These are phyloP conservation scores for Yamadazyma triangularis DNA, from an alignment of 1,139 yeast genomes.

Conservation along the genomic window DNA sequence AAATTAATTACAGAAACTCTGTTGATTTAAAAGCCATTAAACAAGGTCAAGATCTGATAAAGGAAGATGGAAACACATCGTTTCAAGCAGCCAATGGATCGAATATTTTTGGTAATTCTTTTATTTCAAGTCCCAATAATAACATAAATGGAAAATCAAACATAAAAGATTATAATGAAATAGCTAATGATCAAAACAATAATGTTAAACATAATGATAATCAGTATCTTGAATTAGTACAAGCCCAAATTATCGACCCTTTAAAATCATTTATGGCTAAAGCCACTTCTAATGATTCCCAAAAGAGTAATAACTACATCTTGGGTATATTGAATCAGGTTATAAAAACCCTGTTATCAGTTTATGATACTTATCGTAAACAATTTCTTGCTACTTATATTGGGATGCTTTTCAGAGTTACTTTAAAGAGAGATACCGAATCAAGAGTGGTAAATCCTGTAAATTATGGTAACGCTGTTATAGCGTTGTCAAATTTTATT, in stretches of 20 bases:
- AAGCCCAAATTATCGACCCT: slow-evolving; percentile 5
- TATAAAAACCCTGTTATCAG: slow-evolving; percentile 4
- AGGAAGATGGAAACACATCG: slow-evolving; percentile 11
- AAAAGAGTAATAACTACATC: slow-evolving; percentile 2
- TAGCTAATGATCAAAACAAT: slow-evolving; percentile 4
- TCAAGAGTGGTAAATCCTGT: slow-evolving; percentile 56
- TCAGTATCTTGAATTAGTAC: slow-evolving; percentile 4
- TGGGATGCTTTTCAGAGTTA: slow-evolving; percentile 46
- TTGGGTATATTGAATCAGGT: slow-evolving; percentile 5
- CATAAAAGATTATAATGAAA: slow-evolving; percentile 10
- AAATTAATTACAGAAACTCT: slow-evolving; percentile 33
- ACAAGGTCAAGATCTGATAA: slow-evolving; percentile 12
- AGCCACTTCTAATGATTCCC: slow-evolving; percentile 2
- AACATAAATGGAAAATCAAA: slow-evolving; percentile 2
- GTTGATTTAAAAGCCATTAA: slow-evolving; percentile 30
- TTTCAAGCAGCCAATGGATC: slow-evolving; percentile 9
- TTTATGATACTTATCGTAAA: slow-evolving; percentile 11
- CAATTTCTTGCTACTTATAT: slow-evolving; percentile 25
- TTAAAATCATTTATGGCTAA: slow-evolving; percentile 2
- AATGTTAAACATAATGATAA: slow-evolving; percentile 4
- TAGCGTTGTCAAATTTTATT: slow-evolving; percentile 53
- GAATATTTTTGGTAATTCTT: slow-evolving; percentile 33
- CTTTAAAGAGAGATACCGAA: slow-evolving; percentile 53
- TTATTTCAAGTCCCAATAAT: slow-evolving; percentile 9
- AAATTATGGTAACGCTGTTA: slow-evolving; percentile 60